Evolutionary conservation across 768 basidiomycete species (phyloP).

Genomic region (Auriscalpium microsporum): DNA sequence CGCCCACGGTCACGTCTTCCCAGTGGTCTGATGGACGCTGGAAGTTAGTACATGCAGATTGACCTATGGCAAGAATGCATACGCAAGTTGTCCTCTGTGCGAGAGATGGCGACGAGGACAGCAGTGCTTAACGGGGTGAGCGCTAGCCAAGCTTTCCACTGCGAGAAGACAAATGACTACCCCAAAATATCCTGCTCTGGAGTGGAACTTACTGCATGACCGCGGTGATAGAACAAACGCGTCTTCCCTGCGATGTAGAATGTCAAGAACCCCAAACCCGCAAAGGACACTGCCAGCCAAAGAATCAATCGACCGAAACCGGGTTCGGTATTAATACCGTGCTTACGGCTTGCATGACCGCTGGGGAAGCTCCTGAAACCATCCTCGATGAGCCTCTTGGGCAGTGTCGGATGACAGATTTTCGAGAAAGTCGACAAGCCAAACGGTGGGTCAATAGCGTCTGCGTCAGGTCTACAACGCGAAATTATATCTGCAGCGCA

Average conservation of each 20-base stretch:
- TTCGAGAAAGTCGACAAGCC: constrained; percentile 71
- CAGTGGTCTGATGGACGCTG: constrained; percentile 60
- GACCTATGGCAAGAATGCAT: constrained; percentile 19
- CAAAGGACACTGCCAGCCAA: constrained; percentile 66
- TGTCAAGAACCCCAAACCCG: constrained; percentile 82
- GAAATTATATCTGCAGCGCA: constrained; percentile 44
- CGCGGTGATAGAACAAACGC: constrained; percentile 78
- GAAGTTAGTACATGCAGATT: not conserved
- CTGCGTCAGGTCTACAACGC: constrained; percentile 62
- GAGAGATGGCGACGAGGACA: constrained; percentile 68
- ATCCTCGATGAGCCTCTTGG: constrained; percentile 49
- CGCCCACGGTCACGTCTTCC: constrained; percentile 82
- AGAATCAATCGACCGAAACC: not conserved
- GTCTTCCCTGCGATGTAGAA: constrained; percentile 90
- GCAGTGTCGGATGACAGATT: no score
- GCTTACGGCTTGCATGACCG: constrained; percentile 81
- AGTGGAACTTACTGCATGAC: constrained; percentile 46
- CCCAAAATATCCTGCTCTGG: not conserved
- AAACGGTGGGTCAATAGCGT: constrained; percentile 58
- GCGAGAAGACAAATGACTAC: not conserved
- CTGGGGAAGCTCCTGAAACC: constrained; percentile 92
- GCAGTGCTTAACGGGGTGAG: constrained; percentile 72
- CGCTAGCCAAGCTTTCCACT: constrained; percentile 74
- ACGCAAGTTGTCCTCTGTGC: constrained; percentile 92
- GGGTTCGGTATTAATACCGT: not conserved